A percentile compares a stretch with the other conserved stretches of the same genome.
Evolutionary conservation across 768 basidiomycete species (phyloP).

Genomic region (Clitopilus passeckerianus): DNA sequence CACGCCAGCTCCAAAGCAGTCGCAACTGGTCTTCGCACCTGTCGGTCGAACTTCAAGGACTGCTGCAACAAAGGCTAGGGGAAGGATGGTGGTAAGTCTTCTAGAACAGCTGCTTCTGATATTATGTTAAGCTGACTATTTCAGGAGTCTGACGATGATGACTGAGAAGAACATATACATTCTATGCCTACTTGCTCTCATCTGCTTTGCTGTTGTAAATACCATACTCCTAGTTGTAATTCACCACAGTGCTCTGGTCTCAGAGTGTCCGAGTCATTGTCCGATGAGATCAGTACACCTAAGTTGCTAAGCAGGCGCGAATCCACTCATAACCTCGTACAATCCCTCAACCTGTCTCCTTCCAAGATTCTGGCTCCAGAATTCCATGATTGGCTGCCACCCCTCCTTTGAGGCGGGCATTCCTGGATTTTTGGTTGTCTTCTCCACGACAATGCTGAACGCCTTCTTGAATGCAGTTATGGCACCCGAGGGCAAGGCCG

Average conservation of each 20-base stretch:
- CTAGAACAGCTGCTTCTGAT: not conserved
- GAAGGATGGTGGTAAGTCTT: slow-evolving; percentile 49
- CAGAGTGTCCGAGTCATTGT: no score
- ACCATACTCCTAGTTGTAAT: no score
- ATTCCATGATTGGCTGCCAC: slow-evolving; percentile 82
- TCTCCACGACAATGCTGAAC: slow-evolving; percentile 45
- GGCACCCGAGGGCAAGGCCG: slow-evolving; percentile 36
- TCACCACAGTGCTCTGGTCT: no score
- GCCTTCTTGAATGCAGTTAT: slow-evolving; percentile 57
- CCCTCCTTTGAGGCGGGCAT: slow-evolving; percentile 78
- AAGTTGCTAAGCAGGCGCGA: not conserved
- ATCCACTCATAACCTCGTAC: slow-evolving; percentile 62
- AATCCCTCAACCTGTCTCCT: slow-evolving; percentile 55
- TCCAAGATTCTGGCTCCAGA: slow-evolving; percentile 72
- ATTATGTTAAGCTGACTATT: not conserved
- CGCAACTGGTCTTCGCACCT: slow-evolving; percentile 61
- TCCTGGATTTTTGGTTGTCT: slow-evolving; percentile 41
- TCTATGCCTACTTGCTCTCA: not conserved
- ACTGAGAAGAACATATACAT: not conserved
- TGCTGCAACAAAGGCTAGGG: slow-evolving; percentile 65
- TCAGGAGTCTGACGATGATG: not conserved
- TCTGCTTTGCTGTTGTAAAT: no score
- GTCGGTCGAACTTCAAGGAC: slow-evolving; percentile 54
- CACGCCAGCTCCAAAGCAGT: slow-evolving; percentile 46
- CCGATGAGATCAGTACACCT: no score